A percentile compares a stretch with the other conserved stretches of the same genome.
Conservation (phyloP, 129 eudicot genomes). For the Arctium minus region DNA sequence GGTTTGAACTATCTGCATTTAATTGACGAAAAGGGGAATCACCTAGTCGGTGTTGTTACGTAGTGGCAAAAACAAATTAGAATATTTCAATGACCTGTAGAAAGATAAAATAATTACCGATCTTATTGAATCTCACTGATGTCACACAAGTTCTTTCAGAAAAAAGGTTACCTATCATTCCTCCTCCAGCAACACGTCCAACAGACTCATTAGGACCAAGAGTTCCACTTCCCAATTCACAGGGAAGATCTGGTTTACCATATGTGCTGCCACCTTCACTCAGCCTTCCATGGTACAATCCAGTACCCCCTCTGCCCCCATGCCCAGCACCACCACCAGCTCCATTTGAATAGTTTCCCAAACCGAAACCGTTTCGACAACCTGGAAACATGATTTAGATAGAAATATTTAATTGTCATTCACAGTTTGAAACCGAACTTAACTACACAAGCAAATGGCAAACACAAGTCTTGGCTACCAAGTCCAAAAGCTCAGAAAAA, state of each 20-base stretch:
- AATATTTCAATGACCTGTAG: background rate
- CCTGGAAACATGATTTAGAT: conserved; percentile 37
- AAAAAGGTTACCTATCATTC: conserved; percentile 65
- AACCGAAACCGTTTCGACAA: conserved; percentile 75
- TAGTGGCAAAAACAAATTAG: background rate
- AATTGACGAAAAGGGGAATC: no score
- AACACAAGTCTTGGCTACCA: background rate
- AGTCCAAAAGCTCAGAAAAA: background rate
- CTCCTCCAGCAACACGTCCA: conserved; percentile 82
- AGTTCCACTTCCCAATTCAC: conserved; percentile 85
- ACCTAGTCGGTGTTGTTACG: background rate
- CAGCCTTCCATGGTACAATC: conserved; percentile 55
- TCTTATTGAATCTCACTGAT: background rate
- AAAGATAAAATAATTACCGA: no score
- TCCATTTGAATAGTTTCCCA: conserved; percentile 81
- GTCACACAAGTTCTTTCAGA: background rate
- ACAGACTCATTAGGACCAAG: conserved; percentile 58
- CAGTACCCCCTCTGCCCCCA: conserved; percentile 88
- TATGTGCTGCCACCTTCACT: conserved; percentile 74
- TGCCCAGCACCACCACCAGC: conserved; percentile 98
- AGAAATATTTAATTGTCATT: background rate
- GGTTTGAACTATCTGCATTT: no score
- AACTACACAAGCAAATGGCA: background rate
- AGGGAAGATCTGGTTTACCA: conserved; percentile 80
- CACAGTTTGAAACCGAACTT: background rate